A percentile compares a stretch with the other conserved stretches of the same genome.
Conservation (phyloP, 1,284 basidiomycete genomes). For the Lentinula novae-zelandiae region DNA sequence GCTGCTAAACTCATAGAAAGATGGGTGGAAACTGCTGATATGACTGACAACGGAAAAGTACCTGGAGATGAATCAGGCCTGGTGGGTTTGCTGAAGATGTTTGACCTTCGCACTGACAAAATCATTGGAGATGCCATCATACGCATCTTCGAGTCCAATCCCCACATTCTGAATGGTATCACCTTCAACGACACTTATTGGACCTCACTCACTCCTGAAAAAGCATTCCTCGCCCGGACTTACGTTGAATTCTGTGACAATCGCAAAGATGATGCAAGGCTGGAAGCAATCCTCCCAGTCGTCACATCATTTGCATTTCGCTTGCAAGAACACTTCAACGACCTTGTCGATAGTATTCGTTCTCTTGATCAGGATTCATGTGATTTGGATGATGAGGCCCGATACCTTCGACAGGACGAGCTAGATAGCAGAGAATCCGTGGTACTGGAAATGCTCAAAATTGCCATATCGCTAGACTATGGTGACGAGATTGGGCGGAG, state of each 20-base stretch:
- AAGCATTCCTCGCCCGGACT: slow-evolving; percentile 79
- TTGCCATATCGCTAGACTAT: slow-evolving; percentile 87
- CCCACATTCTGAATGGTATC: slow-evolving; percentile 48
- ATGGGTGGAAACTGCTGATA: slow-evolving; percentile 64
- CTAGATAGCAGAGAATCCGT: slow-evolving; percentile 44
- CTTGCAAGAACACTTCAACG: slow-evolving; percentile 74
- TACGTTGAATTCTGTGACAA: slow-evolving; percentile 76
- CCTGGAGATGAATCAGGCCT: slow-evolving; percentile 26
- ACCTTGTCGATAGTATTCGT: slow-evolving; percentile 44
- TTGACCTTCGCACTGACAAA: slow-evolving; percentile 32
- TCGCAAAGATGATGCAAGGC: slow-evolving; percentile 57
- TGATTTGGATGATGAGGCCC: slow-evolving; percentile 38
- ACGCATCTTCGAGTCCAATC: slow-evolving; percentile 29
- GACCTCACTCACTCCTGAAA: slow-evolving; percentile 70
- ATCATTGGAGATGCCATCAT: slow-evolving; percentile 36
- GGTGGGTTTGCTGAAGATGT: slow-evolving; percentile 33
- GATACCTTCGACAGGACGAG: slow-evolving; percentile 33
- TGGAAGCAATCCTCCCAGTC: slow-evolving; percentile 72
- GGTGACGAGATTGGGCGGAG: slow-evolving; percentile 90
- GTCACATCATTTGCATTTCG: slow-evolving; percentile 83
- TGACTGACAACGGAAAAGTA: slow-evolving; percentile 26
- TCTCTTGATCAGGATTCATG: slow-evolving; percentile 31
- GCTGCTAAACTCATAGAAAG: slow-evolving; percentile 68
- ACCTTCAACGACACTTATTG: slow-evolving; percentile 76
- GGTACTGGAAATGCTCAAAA: slow-evolving; percentile 76